phyloP scores from a whole-genome alignment of 2,329 filamentous ascomycete species.

The Cercospora citrullina region DNA sequence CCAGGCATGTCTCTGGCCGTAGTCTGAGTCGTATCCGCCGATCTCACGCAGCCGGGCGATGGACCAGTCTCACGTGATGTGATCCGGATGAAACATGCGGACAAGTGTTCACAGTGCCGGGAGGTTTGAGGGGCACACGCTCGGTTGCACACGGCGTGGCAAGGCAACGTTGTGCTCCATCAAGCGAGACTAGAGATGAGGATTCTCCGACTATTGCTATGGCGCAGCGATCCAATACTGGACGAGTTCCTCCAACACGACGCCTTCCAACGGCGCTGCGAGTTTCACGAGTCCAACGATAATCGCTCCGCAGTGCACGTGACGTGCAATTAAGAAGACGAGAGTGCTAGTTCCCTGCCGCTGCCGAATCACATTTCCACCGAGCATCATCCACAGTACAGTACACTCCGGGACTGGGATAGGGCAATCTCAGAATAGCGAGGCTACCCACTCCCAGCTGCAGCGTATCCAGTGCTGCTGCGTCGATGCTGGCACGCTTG shows the following conservation, averaged over 20 bases:
- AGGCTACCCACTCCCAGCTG: conserved; percentile 6
- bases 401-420: background rate
- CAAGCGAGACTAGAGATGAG: background rate
- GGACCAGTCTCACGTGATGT: conserved; percentile 7
- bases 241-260: background rate
- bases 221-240: conserved; percentile 7
- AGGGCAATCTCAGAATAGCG: conserved; percentile 7
- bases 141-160: background rate
- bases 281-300: background rate
- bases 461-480: background rate
- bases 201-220: conserved; percentile 5
- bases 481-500: background rate
- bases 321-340: background rate
- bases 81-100: background rate
- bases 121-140: background rate
- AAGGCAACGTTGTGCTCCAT: conserved; percentile 4
- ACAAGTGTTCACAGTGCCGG: conserved; percentile 18
- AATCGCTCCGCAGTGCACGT: conserved; percentile 3
- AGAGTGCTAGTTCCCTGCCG: background rate
- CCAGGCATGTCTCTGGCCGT: conserved; percentile 15
- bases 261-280: background rate
- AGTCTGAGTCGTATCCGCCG: conserved; percentile 15
- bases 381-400: conserved; percentile 1
- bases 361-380: conserved; percentile 13
- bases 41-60: conserved; percentile 5